phyloP scores from a whole-genome alignment of 1,284 basidiomycete genomes.

The Laetiporus sulphureus region DNA sequence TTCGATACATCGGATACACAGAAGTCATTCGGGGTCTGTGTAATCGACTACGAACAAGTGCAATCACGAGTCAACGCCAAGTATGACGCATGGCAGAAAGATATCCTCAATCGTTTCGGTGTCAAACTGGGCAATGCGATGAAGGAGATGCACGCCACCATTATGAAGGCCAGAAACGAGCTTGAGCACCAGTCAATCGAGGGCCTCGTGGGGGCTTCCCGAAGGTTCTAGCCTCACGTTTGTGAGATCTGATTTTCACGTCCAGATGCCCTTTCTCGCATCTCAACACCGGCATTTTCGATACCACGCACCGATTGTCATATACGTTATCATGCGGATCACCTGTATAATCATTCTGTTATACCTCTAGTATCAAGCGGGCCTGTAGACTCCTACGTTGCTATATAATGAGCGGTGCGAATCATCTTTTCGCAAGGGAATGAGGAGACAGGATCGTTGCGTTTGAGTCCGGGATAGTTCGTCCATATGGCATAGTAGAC shows the following conservation, averaged over 20 bases:
- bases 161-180: constrained; percentile 90
- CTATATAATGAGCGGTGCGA: too few species aligned
- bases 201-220: constrained; percentile 41
- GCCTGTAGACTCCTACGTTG: too few species aligned
- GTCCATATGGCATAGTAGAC: too few species aligned
- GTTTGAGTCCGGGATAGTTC: too few species aligned
- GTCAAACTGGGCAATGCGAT: constrained; percentile 88
- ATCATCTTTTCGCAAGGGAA: too few species aligned
- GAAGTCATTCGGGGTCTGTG: constrained; percentile 86
- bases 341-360: too few species aligned
- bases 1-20: constrained; percentile 96
- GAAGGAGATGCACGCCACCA: constrained; percentile 93
- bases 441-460: too few species aligned
- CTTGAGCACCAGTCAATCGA: constrained; percentile 87
- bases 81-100: constrained; percentile 97
- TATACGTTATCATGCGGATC: too few species aligned
- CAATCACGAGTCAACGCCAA: constrained; percentile 97
- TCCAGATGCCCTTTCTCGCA: too few species aligned
- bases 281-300: too few species aligned
- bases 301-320: too few species aligned
- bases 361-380: too few species aligned
- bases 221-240: constrained; percentile 19
- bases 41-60: constrained; percentile 97
- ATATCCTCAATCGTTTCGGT: constrained; percentile 89
- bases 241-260: constrained; percentile 8